Conservation (phyloP, 345 rosid genomes). For the Rhodamnia argentea region DNA sequence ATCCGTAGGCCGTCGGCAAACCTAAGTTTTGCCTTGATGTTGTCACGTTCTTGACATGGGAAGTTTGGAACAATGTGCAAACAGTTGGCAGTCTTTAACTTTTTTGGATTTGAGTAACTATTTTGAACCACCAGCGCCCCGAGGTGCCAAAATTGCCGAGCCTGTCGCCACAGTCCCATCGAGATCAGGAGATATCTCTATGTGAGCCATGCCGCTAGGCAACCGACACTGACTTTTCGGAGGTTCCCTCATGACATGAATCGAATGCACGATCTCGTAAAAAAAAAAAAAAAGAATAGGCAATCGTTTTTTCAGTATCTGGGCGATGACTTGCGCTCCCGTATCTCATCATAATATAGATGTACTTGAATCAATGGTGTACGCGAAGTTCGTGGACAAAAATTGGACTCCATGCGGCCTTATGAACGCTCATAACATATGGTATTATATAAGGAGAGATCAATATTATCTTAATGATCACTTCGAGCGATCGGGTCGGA, state of each 20-base stretch:
- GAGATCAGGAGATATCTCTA: not conserved
- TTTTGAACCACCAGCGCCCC: accelerated
- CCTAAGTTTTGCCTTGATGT: not conserved
- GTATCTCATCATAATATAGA: not conserved
- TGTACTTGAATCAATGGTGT: too few relatives aligned
- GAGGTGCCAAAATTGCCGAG: not conserved
- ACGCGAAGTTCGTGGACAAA: too few relatives aligned
- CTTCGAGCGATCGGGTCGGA: not conserved
- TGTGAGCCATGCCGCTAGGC: not conserved
- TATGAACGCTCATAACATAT: too few relatives aligned
- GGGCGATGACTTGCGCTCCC: too few relatives aligned
- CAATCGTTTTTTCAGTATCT: too few relatives aligned
- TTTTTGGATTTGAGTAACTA: not conserved
- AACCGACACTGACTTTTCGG: accelerated
- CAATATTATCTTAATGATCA: too few relatives aligned
- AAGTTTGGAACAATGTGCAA: not conserved
- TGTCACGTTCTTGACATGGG: not conserved
- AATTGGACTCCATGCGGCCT: too few relatives aligned
- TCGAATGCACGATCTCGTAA: not conserved
- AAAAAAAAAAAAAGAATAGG: not conserved
- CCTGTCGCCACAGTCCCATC: not conserved
- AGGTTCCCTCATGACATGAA: not conserved
- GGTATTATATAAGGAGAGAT: too few relatives aligned
- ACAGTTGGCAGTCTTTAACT: not conserved
- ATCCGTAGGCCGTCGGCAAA: not conserved